A percentile compares a stretch with the other conserved stretches of the same genome.
phyloP scores from a whole-genome alignment of 352 stramenopile species.

The Peronospora farinosa region DNA sequence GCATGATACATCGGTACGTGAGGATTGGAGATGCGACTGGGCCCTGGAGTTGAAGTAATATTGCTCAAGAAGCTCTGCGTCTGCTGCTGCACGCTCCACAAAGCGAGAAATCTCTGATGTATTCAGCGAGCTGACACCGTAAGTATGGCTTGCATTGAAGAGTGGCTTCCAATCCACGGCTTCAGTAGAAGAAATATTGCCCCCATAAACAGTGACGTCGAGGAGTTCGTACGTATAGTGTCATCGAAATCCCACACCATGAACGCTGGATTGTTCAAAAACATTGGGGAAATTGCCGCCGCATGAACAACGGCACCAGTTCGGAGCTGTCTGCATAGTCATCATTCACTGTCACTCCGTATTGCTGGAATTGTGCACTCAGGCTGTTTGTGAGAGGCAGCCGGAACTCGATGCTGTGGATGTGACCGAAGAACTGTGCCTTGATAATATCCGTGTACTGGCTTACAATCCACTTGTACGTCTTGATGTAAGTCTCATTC shows the following conservation, averaged over 20 bases:
- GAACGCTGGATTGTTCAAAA: slow-evolving; percentile 90
- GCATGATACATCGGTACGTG: slow-evolving; percentile 40
- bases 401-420: slow-evolving; percentile 90
- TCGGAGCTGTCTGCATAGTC: slow-evolving; percentile 20
- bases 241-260: slow-evolving; percentile 76
- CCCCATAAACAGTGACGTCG: slow-evolving; percentile 71
- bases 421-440: slow-evolving; percentile 87
- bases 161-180: slow-evolving; percentile 45
- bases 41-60: slow-evolving; percentile 84
- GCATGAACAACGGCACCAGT: slow-evolving; percentile 65
- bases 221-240: slow-evolving; percentile 59
- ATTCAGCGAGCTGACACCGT: slow-evolving; percentile 45
- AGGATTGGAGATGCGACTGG: slow-evolving; percentile 36
- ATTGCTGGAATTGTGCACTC: slow-evolving; percentile 7
- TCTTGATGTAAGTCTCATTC: slow-evolving; percentile 75
- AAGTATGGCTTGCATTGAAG: slow-evolving; percentile 47
- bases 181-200: slow-evolving; percentile 50
- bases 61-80: slow-evolving; percentile 43
- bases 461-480: slow-evolving; percentile 72
- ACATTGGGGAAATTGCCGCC: slow-evolving; percentile 84
- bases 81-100: slow-evolving; percentile 35
- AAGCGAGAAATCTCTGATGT: slow-evolving; percentile 38
- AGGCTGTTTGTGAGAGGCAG: slow-evolving; percentile 25
- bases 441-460: slow-evolving; percentile 64
- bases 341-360: slow-evolving; percentile 11